Percentiles rank a stretch among this genome's conserved stretches.
These are phyloP conservation scores for Rhizophagus clarus DNA, from an alignment of 192 early-diverging fungal species.

Conservation along the genomic window DNA sequence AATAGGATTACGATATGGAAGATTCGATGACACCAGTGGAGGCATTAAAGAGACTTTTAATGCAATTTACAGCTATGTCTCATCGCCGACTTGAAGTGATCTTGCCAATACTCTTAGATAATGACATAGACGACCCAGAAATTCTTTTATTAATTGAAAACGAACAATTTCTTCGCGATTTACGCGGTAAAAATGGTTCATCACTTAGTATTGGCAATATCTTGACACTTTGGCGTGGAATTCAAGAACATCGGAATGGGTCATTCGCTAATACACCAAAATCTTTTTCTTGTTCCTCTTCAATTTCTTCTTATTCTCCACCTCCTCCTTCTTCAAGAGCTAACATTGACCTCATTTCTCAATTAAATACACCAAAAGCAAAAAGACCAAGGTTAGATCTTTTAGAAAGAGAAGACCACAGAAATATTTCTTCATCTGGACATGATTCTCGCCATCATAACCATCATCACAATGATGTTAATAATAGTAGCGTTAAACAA, in stretches of 20 bases:
- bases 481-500: conserved; percentile 9
- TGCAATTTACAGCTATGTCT: conserved; percentile 32
- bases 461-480: neutral
- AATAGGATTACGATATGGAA: conserved; percentile 31
- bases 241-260: conserved; percentile 28
- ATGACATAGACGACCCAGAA: conserved; percentile 35
- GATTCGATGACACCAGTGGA: conserved; percentile 20
- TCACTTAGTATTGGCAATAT: conserved; percentile 24
- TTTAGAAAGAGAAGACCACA: conserved; percentile 15
- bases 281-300: conserved; percentile 28
- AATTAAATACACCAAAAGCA: conserved; percentile 7
- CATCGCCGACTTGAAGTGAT: conserved; percentile 18
- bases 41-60: conserved; percentile 25
- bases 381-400: conserved; percentile 1
- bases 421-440: neutral
- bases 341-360: neutral
- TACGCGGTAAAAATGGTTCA: conserved; percentile 33
- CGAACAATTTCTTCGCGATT: conserved; percentile 29
- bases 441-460: conserved; percentile 2
- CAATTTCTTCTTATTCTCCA: conserved; percentile 26
- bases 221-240: conserved; percentile 31
- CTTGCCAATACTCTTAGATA: conserved; percentile 29
- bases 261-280: conserved; percentile 26
- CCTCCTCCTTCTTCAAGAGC: conserved; percentile 6
- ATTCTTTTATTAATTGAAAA: conserved; percentile 32